Percentiles rank a stretch among this genome's conserved stretches.
These are phyloP conservation scores for Xanthoconium stramineum DNA, from an alignment of 768 basidiomycete species.

Conservation along the genomic window DNA sequence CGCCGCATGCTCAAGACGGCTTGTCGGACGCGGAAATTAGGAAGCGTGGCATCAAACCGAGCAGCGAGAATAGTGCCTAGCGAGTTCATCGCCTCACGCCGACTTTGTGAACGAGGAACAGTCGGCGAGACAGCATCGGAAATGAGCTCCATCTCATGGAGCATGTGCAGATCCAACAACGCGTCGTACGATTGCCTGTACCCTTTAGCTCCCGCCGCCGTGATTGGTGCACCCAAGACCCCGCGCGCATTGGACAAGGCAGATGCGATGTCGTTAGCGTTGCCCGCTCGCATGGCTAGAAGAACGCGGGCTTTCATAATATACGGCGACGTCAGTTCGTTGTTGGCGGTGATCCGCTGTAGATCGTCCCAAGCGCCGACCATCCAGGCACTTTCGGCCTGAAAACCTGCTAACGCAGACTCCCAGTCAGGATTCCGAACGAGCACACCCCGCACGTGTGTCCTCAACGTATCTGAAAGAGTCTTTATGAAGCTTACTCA, in stretches of 20 bases:
- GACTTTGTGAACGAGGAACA: conserved; percentile 37
- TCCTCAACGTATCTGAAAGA: conserved; percentile 82
- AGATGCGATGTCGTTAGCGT: conserved; percentile 42
- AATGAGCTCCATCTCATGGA: conserved; percentile 81
- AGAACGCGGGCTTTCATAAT: conserved; percentile 77
- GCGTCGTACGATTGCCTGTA: conserved; percentile 89
- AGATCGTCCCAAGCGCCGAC: conserved; percentile 92
- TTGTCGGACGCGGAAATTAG: conserved; percentile 86
- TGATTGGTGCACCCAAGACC: conserved; percentile 75
- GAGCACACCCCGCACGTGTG: conserved; percentile 90
- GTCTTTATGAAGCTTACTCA: background rate
- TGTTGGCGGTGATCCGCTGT: conserved; percentile 50
- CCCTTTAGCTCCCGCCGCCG: conserved; percentile 72
- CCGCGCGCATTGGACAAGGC: conserved; percentile 64
- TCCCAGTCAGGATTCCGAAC: conserved; percentile 86
- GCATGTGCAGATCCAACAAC: conserved; percentile 76
- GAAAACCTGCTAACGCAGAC: conserved; percentile 69
- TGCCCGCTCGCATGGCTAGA: conserved; percentile 66
- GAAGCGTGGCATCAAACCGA: conserved; percentile 74
- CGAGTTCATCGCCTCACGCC: conserved; percentile 39
- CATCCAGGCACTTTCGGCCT: conserved; percentile 95
- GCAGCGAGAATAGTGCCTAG: conserved; percentile 44
- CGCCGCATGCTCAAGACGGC: conserved; percentile 87
- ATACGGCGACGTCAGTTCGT: conserved; percentile 53
- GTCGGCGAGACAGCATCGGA: conserved; percentile 41